Evolutionary conservation across 306 rosid species (phyloP), one percentile per base, ranked within the genome.

Genomic region (Lotus japonicus): DNA sequence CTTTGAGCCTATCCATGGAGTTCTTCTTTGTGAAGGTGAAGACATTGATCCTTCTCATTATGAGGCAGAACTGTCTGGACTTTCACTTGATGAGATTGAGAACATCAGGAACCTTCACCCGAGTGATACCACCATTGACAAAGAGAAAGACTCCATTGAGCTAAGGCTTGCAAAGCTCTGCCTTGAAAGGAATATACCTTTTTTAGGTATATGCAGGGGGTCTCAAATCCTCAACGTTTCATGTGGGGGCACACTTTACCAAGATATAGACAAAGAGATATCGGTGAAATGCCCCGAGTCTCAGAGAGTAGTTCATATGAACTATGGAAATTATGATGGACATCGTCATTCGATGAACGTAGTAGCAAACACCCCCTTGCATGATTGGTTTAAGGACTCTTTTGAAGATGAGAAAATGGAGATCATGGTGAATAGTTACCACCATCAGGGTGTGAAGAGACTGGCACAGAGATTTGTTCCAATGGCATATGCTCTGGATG

Each of bases 1-100:
- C 79, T 89, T 89, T 75, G 88, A 85, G 73, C 96, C 96, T 6
- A 87, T 89, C 77, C 96, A 89, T 75, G 94, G 94, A 23, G 89
- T 89, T 60, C 87, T 89, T 12, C 94, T 87, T 31, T 87, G 89
- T 49, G 89, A 89, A 77, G 96, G 96, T 3, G 91, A 89, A 68
- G 94, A 87, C 57, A 79, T 89, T n/a, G 96, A 87, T 71, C 96
- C 94, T 3, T 89, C 94, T 50, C 86, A 76, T 3, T 89, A 89
- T 59, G 79, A 81, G 4, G 62, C 76, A n/a, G 84, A 80, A 4
- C 45, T 69, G 4, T 60, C 83, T 11, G 81, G 74, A 14, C 78
- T 87, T 53, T 83, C 86, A 3, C 71, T 76, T 4, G 83, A 85
- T 69, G 91, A 89, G 46, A 63, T 81, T 11, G 89, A 84, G 8